phyloP scores from a whole-genome alignment of 306 rosid genomes.

The Lathyrus aphaca region DNA sequence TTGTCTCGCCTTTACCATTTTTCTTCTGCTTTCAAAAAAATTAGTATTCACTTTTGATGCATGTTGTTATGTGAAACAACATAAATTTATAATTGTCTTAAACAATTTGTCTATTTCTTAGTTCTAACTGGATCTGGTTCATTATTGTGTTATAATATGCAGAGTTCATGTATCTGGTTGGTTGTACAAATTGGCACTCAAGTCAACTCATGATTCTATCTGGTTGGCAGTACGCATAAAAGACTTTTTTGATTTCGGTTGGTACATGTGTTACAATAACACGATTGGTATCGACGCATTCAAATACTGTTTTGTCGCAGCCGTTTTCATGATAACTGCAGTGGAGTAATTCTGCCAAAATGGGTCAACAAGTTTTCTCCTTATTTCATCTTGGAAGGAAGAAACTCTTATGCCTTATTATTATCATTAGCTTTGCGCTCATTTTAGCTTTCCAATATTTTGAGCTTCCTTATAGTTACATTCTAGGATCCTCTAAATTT shows the following conservation, averaged over 20 bases:
- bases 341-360: conserved; percentile 38
- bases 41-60: too few relatives aligned
- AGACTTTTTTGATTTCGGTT: too few relatives aligned
- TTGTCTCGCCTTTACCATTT: too few relatives aligned
- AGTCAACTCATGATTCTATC: conserved; percentile 34
- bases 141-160: too few relatives aligned
- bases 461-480: conserved; percentile 52
- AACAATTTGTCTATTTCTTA: not conserved
- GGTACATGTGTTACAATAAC: too few relatives aligned
- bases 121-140: conserved; percentile 39
- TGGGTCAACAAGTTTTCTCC: conserved; percentile 59
- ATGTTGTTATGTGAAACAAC: too few relatives aligned
- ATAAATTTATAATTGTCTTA: too few relatives aligned
- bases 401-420: conserved; percentile 59
- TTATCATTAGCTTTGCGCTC: conserved; percentile 51
- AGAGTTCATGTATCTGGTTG: not conserved
- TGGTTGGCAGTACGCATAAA: too few relatives aligned
- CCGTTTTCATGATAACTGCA: too few relatives aligned
- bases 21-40: too few relatives aligned
- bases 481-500: conserved; percentile 12
- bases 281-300: too few relatives aligned
- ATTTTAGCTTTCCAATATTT: conserved; percentile 57
- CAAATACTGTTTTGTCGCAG: too few relatives aligned
- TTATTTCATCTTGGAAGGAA: conserved; percentile 50
- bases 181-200: not conserved